These are phyloP conservation scores for Crepidotus variabilis DNA, from an alignment of 768 basidiomycete genomes.

Conservation along the genomic window DNA sequence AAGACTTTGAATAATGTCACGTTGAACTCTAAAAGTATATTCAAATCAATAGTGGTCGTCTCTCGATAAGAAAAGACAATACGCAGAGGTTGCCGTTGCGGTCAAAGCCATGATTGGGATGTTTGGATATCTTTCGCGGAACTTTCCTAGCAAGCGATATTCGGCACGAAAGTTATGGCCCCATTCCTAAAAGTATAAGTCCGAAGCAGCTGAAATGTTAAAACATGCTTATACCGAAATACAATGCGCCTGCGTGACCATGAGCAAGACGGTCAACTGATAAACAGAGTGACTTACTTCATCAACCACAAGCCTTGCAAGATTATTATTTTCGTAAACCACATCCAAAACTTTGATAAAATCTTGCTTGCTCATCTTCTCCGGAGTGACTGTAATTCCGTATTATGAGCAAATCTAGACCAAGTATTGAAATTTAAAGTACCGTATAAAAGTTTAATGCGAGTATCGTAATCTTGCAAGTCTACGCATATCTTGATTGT, in stretches of 20 bases:
- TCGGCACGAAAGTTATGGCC: constrained; percentile 77
- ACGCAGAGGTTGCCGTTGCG: constrained; percentile 76
- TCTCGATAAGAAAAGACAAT: constrained; percentile 14
- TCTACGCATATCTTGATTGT: constrained; percentile 54
- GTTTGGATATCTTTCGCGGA: constrained; percentile 60
- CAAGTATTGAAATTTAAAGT: constrained; percentile 15
- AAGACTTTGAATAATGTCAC: constrained; percentile 67
- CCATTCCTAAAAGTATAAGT: constrained; percentile 57
- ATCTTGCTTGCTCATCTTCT: constrained; percentile 56
- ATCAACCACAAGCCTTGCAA: constrained; percentile 77
- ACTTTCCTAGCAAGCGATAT: constrained; percentile 67
- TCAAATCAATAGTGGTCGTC: not conserved
- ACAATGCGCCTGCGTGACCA: constrained; percentile 61
- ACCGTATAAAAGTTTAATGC: constrained; percentile 71
- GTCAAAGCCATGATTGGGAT: constrained; percentile 89
- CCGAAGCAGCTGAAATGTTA: not conserved
- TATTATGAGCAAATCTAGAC: not conserved
- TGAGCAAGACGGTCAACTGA: not conserved
- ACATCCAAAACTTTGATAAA: constrained; percentile 47
- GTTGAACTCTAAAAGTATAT: constrained; percentile 52
- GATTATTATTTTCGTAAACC: constrained; percentile 48
- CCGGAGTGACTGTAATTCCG: constrained; percentile 63
- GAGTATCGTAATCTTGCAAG: constrained; percentile 54
- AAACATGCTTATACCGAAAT: constrained; percentile 53
- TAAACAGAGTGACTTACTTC: constrained; percentile 44